These are phyloP conservation scores for Cladosporium sp. DNA, from an alignment of 2,329 filamentous ascomycete species.

Conservation along the genomic window DNA sequence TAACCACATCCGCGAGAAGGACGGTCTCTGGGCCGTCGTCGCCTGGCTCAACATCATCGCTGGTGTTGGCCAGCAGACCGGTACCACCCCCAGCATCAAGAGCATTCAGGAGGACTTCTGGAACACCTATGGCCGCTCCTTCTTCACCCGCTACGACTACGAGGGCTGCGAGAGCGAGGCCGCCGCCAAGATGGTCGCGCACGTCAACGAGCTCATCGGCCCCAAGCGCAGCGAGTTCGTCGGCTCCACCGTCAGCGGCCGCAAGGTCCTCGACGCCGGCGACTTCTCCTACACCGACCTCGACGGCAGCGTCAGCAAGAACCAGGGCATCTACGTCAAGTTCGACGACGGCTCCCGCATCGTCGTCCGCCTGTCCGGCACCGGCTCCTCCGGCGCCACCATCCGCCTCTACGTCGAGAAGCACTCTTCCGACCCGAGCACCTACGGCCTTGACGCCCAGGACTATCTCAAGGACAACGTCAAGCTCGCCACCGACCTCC, in stretches of 20 bases:
- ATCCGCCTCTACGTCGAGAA: constrained; percentile 98
- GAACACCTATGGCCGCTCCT: constrained; percentile 91
- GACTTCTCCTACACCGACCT: constrained; percentile 99
- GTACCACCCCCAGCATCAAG: constrained; percentile 82
- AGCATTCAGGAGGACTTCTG: constrained; percentile 98
- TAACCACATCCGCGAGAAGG: constrained; percentile 99
- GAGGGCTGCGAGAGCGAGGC: constrained; percentile 90
- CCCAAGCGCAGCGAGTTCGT: constrained; percentile 68
- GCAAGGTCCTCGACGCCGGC: constrained; percentile 82
- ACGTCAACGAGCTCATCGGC: constrained; percentile 73
- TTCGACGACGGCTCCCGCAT: constrained; percentile 95
- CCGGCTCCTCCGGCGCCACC: constrained; percentile 90
- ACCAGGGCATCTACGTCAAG: constrained; percentile 92
- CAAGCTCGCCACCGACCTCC: constrained; percentile 73
- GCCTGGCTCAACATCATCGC: constrained; percentile 99
- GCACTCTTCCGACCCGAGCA: constrained; percentile 76
- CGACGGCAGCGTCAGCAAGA: constrained; percentile 92
- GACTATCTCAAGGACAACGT: constrained; percentile 92
- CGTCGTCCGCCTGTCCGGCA: constrained; percentile 91
- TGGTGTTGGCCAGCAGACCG: constrained; percentile 78
- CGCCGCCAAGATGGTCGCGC: constrained; percentile 82
- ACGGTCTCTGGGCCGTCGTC: constrained; percentile 94
- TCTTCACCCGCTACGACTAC: constrained; percentile 99
- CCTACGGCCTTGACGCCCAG: constrained; percentile 79
- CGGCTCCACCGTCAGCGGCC: constrained; percentile 74